These are phyloP conservation scores for Mortierella alpina DNA, from an alignment of 192 early-diverging fungal genomes.

Conservation along the genomic window DNA sequence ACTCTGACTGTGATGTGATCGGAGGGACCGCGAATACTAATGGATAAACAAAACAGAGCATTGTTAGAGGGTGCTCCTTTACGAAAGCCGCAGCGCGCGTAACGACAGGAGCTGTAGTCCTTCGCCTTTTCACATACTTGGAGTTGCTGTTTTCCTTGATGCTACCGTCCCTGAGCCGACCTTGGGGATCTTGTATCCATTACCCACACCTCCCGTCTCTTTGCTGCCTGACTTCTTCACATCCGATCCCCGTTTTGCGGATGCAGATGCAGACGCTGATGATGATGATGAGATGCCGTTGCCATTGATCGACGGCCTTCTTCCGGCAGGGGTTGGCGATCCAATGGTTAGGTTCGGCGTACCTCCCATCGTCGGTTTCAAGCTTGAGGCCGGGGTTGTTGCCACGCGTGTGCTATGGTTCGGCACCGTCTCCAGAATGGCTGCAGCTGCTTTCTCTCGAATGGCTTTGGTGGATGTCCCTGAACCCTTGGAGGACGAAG, in stretches of 20 bases:
- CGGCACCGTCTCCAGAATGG: slow-evolving; percentile 33
- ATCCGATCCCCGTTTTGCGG: slow-evolving; percentile 24
- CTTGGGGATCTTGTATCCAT: slow-evolving; percentile 50
- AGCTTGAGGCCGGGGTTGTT: slow-evolving; percentile 17
- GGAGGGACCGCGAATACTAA: slow-evolving; percentile 31
- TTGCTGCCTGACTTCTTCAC: slow-evolving; percentile 30
- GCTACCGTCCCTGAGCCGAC: slow-evolving; percentile 26
- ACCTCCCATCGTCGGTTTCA: slow-evolving; percentile 17
- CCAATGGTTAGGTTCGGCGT: slow-evolving; percentile 15
- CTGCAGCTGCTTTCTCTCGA: slow-evolving; percentile 30
- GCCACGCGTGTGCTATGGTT: slow-evolving; percentile 27
- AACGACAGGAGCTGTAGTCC: not conserved
- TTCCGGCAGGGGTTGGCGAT: slow-evolving; percentile 30
- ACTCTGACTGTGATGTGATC: slow-evolving; percentile 44
- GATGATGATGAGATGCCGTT: slow-evolving; percentile 3
- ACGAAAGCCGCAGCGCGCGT: not conserved
- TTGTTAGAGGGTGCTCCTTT: not conserved
- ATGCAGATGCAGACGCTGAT: not conserved
- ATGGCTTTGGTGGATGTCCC: slow-evolving; percentile 4
- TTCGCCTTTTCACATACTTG: slow-evolving; percentile 8
- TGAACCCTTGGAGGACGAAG: slow-evolving; percentile 13
- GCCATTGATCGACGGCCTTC: slow-evolving; percentile 36
- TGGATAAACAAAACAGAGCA: not conserved
- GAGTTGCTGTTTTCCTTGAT: slow-evolving; percentile 38
- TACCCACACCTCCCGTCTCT: slow-evolving; percentile 29